Evolutionary conservation across 352 stramenopile species (phyloP), one percentile per base, ranked within the genome.

Genomic region (Phytophthora brassicae): DNA sequence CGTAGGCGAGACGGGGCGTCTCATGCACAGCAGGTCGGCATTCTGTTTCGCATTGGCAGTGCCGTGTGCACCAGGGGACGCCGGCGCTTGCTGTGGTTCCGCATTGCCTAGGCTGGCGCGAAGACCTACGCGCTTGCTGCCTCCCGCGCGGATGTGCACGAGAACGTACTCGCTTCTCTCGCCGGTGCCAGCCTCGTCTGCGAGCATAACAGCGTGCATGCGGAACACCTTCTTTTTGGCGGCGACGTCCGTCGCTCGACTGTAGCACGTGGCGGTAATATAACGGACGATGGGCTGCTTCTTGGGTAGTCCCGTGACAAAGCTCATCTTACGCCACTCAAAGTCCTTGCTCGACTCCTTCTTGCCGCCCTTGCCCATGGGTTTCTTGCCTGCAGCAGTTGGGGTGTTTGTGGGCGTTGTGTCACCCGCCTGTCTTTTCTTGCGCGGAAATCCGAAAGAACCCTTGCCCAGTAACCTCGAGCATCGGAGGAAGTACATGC

Each of bases 311-410:
- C 75, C 82, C n/a, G 82, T 91, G 36, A 91, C 79, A 51, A 91
- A 91, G 64, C 78, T 89, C 82, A 89, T 91, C 52, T 91, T 91
- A 56, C 82, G 79, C 82, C 82, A 91, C 53, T 89, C 79, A 61
- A 87, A 90, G 54, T 90, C 79, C 60, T 89, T 90, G 66, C 74
- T 87, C 47, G 63, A 70, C 44, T 79, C 68, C 39, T 77, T 81
- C 64, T 77, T 81, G 42, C 55, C 50, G 16, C 42, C 52, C 60
- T 66, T 69, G 3, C 19, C 26, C 8, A 33, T 31, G 5, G 31
- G 49, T 33, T 67, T 77, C 20, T 73, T 77, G 45, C 28, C 63
- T 26, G 61, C 29, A 47, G 57, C 29, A 20, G 26, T 60, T 4
- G 67, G 49, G 4, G 56, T 63, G 2, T 24, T 47, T 20, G 53